Percentiles rank a stretch among this genome's conserved stretches.
These are phyloP conservation scores for Przewalskia tangutica DNA, from an alignment of 257 asterid genomes.

Conservation along the genomic window DNA sequence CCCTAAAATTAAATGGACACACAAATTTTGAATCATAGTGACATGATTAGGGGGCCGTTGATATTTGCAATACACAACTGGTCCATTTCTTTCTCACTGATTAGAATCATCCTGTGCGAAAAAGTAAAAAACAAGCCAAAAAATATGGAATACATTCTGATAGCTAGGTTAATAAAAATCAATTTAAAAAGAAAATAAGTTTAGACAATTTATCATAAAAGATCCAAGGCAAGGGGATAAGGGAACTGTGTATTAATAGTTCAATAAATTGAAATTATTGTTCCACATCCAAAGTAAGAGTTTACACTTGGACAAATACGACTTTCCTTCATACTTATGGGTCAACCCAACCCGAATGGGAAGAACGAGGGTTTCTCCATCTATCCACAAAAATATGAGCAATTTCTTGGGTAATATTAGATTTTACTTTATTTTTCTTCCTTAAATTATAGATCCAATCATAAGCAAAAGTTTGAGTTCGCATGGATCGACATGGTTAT, in stretches of 20 bases:
- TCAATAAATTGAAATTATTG: too few relatives aligned
- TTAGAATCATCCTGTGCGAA: neutral
- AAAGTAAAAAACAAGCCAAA: neutral
- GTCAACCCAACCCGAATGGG: too few relatives aligned
- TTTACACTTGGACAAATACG: too few relatives aligned
- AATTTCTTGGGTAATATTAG: neutral
- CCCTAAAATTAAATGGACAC: neutral
- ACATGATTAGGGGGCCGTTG: conserved; percentile 26
- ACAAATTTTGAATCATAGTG: conserved; percentile 5
- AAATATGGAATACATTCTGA: neutral
- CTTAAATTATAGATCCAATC: neutral
- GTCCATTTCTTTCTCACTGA: neutral
- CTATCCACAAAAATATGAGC: neutral
- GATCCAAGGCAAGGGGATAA: too few relatives aligned
- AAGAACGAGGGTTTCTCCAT: neutral
- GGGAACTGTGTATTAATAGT: too few relatives aligned
- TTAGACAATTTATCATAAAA: neutral
- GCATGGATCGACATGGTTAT: neutral
- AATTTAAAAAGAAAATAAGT: neutral
- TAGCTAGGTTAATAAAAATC: neutral
- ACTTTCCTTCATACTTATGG: too few relatives aligned
- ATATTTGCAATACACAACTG: neutral
- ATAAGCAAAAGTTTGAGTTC: neutral
- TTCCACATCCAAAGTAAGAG: too few relatives aligned
- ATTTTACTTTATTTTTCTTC: neutral